Percentiles rank a stretch among this genome's conserved stretches.
Evolutionary conservation across 495 filamentous ascomycete species (phyloP).

Genomic region (Trichoderma asperelloides): DNA sequence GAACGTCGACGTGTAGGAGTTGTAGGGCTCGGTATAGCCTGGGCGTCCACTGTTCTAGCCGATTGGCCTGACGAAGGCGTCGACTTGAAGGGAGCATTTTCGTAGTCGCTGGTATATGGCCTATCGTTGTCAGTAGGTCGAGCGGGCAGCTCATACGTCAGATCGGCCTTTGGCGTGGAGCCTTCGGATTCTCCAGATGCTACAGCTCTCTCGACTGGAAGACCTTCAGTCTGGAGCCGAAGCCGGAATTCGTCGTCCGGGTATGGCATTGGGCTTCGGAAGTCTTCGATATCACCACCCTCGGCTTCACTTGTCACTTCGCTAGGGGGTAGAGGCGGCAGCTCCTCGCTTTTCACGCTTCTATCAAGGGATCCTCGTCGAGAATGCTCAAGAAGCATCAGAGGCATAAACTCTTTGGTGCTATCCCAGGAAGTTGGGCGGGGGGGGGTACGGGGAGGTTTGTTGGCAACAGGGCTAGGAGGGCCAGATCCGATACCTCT

Average conservation of each 20-base stretch:
- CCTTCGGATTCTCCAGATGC: slow-evolving; percentile 10
- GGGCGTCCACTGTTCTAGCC: background rate
- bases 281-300: background rate
- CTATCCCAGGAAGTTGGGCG: slow-evolving; percentile 44
- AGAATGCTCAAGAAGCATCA: slow-evolving; percentile 37
- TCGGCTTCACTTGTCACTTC: slow-evolving; percentile 13
- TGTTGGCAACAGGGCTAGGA: slow-evolving; percentile 29
- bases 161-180: slow-evolving; percentile 8
- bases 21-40: background rate
- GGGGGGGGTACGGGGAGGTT: slow-evolving; percentile 23
- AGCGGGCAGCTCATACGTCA: slow-evolving; percentile 12
- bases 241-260: background rate
- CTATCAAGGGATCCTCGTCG: background rate
- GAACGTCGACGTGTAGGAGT: background rate
- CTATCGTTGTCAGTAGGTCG: slow-evolving; percentile 11
- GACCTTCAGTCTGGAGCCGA: background rate
- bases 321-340: slow-evolving; percentile 26
- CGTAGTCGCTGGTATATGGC: background rate
- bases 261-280: background rate
- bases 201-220: background rate
- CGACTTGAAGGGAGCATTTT: slow-evolving; percentile 20
- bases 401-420: slow-evolving; percentile 38
- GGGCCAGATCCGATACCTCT: slow-evolving; percentile 35
- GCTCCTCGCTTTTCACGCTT: background rate
- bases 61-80: slow-evolving; percentile 21